Conservation (phyloP, 2,329 filamentous ascomycete genomes). For the Paecilomyces variotii region DNA sequence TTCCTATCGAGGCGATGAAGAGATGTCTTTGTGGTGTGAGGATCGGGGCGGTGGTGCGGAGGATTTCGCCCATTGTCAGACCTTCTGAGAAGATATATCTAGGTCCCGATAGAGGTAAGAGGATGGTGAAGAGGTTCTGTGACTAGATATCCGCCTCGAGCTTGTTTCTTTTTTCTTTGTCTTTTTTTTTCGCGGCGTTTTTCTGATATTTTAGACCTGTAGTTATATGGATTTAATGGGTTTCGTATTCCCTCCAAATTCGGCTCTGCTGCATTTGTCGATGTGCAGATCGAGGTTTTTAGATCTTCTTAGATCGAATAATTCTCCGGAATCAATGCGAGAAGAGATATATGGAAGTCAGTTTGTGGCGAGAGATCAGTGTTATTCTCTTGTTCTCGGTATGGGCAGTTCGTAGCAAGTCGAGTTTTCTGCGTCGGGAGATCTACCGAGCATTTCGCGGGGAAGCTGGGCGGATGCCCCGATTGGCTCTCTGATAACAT, state of each 20-base stretch:
- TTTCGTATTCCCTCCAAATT: not conserved
- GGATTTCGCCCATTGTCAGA: not conserved
- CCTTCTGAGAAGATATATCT: not conserved
- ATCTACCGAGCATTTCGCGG: slow-evolving; percentile 3
- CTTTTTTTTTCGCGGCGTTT: not conserved
- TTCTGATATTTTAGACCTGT: not conserved
- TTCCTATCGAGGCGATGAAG: slow-evolving; percentile 81
- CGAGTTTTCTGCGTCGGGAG: slow-evolving; percentile 8
- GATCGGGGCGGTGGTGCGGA: not conserved
- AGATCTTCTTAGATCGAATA: too few species aligned
- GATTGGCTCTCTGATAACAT: not conserved
- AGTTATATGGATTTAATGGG: not conserved
- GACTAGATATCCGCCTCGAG: too few species aligned
- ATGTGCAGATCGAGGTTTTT: not conserved
- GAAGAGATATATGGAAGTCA: too few species aligned
- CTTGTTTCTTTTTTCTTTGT: not conserved
- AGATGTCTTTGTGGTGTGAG: slow-evolving; percentile 31
- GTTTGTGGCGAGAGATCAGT: too few species aligned
- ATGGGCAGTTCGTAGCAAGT: not conserved
- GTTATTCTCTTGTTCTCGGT: not conserved
- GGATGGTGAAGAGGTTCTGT: not conserved
- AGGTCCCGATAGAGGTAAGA: not conserved
- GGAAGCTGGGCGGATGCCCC: not conserved
- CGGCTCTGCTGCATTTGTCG: not conserved
- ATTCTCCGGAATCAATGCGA: too few species aligned